Evolutionary conservation across 1,284 basidiomycete species (phyloP).

Genomic region (Ceratobasidium sp.): DNA sequence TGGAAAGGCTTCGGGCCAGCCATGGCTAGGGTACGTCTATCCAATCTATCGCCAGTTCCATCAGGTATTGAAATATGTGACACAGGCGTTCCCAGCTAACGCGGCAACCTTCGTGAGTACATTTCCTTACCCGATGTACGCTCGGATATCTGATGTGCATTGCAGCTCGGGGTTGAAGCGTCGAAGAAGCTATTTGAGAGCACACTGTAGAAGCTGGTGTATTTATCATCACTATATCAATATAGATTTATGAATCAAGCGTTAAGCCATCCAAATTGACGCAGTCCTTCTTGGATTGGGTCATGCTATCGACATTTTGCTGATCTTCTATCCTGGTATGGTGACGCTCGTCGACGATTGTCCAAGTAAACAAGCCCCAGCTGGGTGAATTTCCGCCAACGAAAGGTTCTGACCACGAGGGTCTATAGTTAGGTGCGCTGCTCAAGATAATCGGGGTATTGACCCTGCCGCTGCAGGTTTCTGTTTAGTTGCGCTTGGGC

Average conservation of each 20-base stretch:
- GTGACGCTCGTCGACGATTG: too few relatives aligned
- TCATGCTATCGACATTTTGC: too few relatives aligned
- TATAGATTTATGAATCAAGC: background rate
- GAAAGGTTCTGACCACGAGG: too few relatives aligned
- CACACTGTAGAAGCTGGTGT: slow-evolving; percentile 62
- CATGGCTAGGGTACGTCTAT: slow-evolving; percentile 83
- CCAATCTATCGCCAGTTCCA: background rate
- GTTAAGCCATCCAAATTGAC: background rate
- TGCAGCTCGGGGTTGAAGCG: slow-evolving; percentile 83
- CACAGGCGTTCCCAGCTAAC: slow-evolving; percentile 90
- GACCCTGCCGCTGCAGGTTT: too few relatives aligned
- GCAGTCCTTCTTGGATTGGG: background rate
- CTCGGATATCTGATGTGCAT: slow-evolving; percentile 43
- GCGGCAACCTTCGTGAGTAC: slow-evolving; percentile 92
- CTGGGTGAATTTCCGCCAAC: too few relatives aligned
- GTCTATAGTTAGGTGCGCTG: too few relatives aligned
- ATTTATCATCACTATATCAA: slow-evolving; percentile 34
- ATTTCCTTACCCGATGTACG: slow-evolving; percentile 42
- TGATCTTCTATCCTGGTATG: too few relatives aligned
- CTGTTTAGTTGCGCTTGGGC: too few relatives aligned
- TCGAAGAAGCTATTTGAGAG: slow-evolving; percentile 80
- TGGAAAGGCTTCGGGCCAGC: slow-evolving; percentile 99
- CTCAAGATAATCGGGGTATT: too few relatives aligned
- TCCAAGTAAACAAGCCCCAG: too few relatives aligned
- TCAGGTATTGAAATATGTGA: background rate